Evolutionary conservation across 129 eudicot species (phyloP), one percentile per base, ranked within the genome.

Genomic region (Pittosporum tobira): DNA sequence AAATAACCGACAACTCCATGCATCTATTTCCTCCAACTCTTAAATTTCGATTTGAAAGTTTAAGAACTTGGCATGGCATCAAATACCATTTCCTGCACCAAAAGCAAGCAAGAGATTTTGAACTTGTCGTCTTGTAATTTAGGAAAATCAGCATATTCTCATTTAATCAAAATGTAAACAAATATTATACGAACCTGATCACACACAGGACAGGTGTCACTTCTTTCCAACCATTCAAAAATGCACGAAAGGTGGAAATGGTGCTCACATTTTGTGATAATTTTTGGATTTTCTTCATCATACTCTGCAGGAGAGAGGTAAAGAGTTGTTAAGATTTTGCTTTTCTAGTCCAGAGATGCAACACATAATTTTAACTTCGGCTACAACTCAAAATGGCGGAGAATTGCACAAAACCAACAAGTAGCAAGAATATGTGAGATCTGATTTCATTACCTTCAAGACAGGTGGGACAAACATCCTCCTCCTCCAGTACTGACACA

Each of bases 141-240:
- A 29, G 21, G 4, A 6, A 25, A 15, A 52, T 46, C 60, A 57
- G 0, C 26, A 20, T 2, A 22, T 24, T 66, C n/a, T 56, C 61
- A 43, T 34, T 12, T 19, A 40, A 47, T 45, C 25, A 48, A n/a
- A 29, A 51, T 19, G 14, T 40, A 34, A 71, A 64, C 23, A 34
- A 51, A 25, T 57, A 19, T 37, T 14, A 37, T 13, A 48, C 53
- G 14, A 63, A 89, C 98, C 98, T 90, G 76, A 72, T 79, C 87
- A 72, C 98, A 90, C 61, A 90, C 89, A 18, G 98, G 87, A 64
- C 98, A 90, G 25, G 80, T 83, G 50, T 90, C 84, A 70, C 98
- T 90, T 76, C 98, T 83, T 69, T 90, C 98, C 98, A 90, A 71
- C 98, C 98, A 90, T 71, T 86, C 98, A 31, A 86, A 79, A 70